Evolutionary conservation across 2,329 filamentous ascomycete species (phyloP), one percentile per base, ranked within the genome.

Genomic region (Fusarium stilboides): DNA sequence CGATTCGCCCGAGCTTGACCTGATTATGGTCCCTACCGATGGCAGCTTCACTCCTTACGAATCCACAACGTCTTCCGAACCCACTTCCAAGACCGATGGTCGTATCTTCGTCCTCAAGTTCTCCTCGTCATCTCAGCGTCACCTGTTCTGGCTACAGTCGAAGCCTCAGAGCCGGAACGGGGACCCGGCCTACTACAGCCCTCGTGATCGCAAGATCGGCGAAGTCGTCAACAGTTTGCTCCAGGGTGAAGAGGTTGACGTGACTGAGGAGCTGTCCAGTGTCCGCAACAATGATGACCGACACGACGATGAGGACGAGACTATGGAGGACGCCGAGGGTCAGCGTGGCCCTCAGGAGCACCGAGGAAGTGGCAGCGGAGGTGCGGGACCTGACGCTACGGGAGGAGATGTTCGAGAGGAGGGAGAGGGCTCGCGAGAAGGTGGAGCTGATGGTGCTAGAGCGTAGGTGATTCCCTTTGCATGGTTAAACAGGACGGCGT

Each of bases 131-230:
- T 96, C 94, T 61, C 91, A 97, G 80, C 90, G 94, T 76, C 87
- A 98, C 81, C 86, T 98, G 62, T 99, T 98, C 85, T 99, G 95
- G 94, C 85, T 99, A 77, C 96, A 99, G 82, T 96, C 94, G 31
- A 94, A 94, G 81, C 88, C 91, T 33, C 94, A 98, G 81, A 89
- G 81, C 77, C 87, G 84, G 69, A 87, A 82, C 78, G 91, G 85
- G 51, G 89, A 95, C 72, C 83, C 90, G 9, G 90, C 88, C 80
- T 94, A 89, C 87, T 92, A 97, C 81, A 97, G 94, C 80, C 88
- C 91, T 51, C 88, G 94, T 58, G 95, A 98, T 79, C 85, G 91
- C 75, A 95, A 94, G 83, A 90, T 98, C 69, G 94, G 94, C 31
- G 89, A 96, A 59, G 91, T 98, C 60, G 93, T 98, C 62, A 90